Conservation (phyloP, 2,329 filamentous ascomycete genomes). For the Aspergillus amoenus region DNA sequence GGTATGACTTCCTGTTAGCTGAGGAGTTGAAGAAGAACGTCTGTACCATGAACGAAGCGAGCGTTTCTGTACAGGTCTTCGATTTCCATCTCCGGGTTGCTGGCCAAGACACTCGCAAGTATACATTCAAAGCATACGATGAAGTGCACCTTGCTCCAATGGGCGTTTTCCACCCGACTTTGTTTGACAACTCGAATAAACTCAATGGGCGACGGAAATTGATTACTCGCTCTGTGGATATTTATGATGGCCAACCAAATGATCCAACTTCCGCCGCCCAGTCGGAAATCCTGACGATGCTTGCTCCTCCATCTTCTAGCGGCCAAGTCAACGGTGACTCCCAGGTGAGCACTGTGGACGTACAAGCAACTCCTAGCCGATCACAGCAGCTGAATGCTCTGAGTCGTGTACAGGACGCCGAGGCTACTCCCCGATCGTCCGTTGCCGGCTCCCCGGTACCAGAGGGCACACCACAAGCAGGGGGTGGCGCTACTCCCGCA, state of each 20-base stretch:
- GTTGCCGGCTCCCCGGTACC: slow-evolving; percentile 85
- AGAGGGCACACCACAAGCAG: slow-evolving; percentile 68
- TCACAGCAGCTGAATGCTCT: slow-evolving; percentile 69
- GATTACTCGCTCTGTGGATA: slow-evolving; percentile 83
- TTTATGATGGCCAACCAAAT: slow-evolving; percentile 90
- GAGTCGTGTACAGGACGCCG: slow-evolving; percentile 65
- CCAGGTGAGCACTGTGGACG: slow-evolving; percentile 26
- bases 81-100: slow-evolving; percentile 89
- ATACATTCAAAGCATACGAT: slow-evolving; percentile 95
- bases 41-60: slow-evolving; percentile 85
- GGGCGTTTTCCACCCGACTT: slow-evolving; percentile 85
- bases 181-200: slow-evolving; percentile 83
- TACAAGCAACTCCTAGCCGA: slow-evolving; percentile 46
- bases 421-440: slow-evolving; percentile 78
- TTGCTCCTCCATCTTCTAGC: slow-evolving; percentile 41
- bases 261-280: slow-evolving; percentile 87
- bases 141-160: slow-evolving; percentile 92
- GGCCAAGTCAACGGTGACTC: slow-evolving; percentile 40
- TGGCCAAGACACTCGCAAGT: slow-evolving; percentile 87
- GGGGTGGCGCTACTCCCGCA: slow-evolving; percentile 43
- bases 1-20: slow-evolving; percentile 89
- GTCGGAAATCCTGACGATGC: slow-evolving; percentile 60
- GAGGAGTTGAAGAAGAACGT: slow-evolving; percentile 94
- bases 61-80: slow-evolving; percentile 82
- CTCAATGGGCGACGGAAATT: slow-evolving; percentile 75